A percentile compares a stretch with the other conserved stretches of the same genome.
Evolutionary conservation across 208 protist genomes (phyloP).

Genomic region (Acanthamoeba quina): DNA sequence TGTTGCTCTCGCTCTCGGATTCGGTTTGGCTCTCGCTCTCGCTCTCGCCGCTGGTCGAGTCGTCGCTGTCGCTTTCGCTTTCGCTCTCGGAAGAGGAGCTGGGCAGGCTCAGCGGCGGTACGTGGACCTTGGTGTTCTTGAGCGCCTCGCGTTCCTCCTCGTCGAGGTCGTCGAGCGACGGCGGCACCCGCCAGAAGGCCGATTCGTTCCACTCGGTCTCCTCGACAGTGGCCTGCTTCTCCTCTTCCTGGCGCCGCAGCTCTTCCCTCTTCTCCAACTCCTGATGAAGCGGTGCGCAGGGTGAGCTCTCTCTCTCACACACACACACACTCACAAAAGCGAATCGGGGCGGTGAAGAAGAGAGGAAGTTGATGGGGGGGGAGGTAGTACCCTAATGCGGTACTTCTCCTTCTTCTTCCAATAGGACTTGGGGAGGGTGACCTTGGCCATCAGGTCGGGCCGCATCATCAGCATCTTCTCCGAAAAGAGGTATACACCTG

Average conservation of each 20-base stretch:
- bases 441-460: constrained; percentile 56
- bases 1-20: too few species aligned
- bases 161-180: constrained; percentile 17
- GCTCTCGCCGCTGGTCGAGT: not conserved
- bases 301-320: too few species aligned
- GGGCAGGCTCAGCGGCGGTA: constrained; percentile 12
- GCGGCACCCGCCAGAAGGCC: not conserved
- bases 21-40: not conserved
- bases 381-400: not conserved
- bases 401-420: constrained; percentile 46
- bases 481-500: constrained; percentile 36
- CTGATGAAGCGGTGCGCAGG: not conserved
- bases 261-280: not conserved
- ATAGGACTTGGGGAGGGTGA: constrained; percentile 42
- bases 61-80: not conserved
- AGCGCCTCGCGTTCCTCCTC: not conserved
- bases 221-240: not conserved
- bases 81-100: not conserved
- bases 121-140: not conserved
- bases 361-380: not conserved
- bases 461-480: constrained; percentile 64
- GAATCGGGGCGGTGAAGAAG: not conserved
- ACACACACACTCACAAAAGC: too few species aligned
- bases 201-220: not conserved
- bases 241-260: not conserved